Percentiles rank a stretch among this genome's conserved stretches.
Conservation (phyloP, 2,329 filamentous ascomycete species). For the Pseudogymnoascus sp. region DNA sequence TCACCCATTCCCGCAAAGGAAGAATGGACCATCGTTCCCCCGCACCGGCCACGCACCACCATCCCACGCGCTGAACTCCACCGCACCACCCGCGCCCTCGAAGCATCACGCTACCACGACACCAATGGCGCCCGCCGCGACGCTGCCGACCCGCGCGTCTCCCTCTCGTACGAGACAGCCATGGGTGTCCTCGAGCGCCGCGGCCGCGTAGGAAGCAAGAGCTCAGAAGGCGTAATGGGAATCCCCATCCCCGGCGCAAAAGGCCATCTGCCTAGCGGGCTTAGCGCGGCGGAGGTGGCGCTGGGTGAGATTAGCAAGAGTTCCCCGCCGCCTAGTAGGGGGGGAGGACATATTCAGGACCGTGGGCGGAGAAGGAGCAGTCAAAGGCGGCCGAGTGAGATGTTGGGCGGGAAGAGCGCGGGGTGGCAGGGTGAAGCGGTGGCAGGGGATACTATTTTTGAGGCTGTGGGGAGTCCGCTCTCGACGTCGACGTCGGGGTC, state of each 20-base stretch:
- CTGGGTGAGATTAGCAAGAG: slow-evolving; percentile 35
- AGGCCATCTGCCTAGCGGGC: slow-evolving; percentile 11
- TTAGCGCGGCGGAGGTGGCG: slow-evolving; percentile 31
- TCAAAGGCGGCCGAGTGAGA: slow-evolving; percentile 1
- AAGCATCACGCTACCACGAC: slow-evolving; percentile 36
- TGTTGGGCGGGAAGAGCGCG: background rate
- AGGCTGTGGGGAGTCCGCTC: background rate
- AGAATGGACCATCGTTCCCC: slow-evolving; percentile 21
- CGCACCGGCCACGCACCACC: slow-evolving; percentile 14
- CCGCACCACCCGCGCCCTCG: slow-evolving; percentile 34
- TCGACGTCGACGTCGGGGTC: background rate
- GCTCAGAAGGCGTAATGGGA: slow-evolving; percentile 19
- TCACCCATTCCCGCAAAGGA: slow-evolving; percentile 11
- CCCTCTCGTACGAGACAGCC: slow-evolving; percentile 22
- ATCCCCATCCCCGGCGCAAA: slow-evolving; percentile 25
- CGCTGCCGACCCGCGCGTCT: slow-evolving; percentile 24
- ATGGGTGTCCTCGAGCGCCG: slow-evolving; percentile 17
- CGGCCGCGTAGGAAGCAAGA: slow-evolving; percentile 22
- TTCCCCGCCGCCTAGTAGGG: slow-evolving; percentile 28
- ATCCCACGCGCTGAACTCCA: slow-evolving; percentile 28
- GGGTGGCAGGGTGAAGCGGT: background rate
- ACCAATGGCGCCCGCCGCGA: slow-evolving; percentile 39
- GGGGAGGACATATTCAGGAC: slow-evolving; percentile 25
- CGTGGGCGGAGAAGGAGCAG: slow-evolving; percentile 11
- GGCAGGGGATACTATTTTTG: background rate